A percentile compares a stretch with the other conserved stretches of the same genome.
Evolutionary conservation across 805 yeast species (phyloP).

Genomic region (Zygosaccharomyces pseudorouxii): DNA sequence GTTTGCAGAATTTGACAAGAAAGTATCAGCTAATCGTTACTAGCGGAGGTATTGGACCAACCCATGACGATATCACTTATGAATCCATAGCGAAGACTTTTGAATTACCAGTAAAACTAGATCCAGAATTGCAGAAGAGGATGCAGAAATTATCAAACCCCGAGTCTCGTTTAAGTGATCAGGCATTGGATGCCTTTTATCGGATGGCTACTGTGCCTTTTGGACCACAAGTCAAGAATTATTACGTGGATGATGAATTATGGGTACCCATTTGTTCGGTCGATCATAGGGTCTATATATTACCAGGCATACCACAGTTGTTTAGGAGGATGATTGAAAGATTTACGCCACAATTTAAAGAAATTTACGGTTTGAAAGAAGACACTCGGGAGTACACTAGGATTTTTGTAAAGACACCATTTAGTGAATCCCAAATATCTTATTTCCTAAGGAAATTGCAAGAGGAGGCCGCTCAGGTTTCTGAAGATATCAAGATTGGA

Average conservation of each 20-base stretch:
- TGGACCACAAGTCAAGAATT: slow-evolving; percentile 43
- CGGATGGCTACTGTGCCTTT: slow-evolving; percentile 78
- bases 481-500: slow-evolving; percentile 59
- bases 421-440: slow-evolving; percentile 66
- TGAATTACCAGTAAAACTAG: slow-evolving; percentile 45
- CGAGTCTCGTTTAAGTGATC: slow-evolving; percentile 33
- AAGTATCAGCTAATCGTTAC: slow-evolving; percentile 66
- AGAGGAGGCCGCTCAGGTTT: slow-evolving; percentile 31
- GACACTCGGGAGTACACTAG: slow-evolving; percentile 37
- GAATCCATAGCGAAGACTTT: slow-evolving; percentile 66
- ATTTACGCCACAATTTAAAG: slow-evolving; percentile 37
- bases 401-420: slow-evolving; percentile 55
- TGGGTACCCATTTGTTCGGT: slow-evolving; percentile 86
- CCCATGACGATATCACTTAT: slow-evolving; percentile 88
- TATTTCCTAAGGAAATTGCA: slow-evolving; percentile 55
- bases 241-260: slow-evolving; percentile 46
- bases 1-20: slow-evolving; percentile 42
- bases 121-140: slow-evolving; percentile 52
- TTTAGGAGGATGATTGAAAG: slow-evolving; percentile 52
- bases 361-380: slow-evolving; percentile 38
- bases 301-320: slow-evolving; percentile 82
- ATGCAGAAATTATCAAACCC: slow-evolving; percentile 51
- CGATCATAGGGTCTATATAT: slow-evolving; percentile 57
- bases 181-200: slow-evolving; percentile 56
- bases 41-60: slow-evolving; percentile 69